phyloP scores from a whole-genome alignment of 768 basidiomycete genomes.

The Udeniomyces megalosporus region DNA sequence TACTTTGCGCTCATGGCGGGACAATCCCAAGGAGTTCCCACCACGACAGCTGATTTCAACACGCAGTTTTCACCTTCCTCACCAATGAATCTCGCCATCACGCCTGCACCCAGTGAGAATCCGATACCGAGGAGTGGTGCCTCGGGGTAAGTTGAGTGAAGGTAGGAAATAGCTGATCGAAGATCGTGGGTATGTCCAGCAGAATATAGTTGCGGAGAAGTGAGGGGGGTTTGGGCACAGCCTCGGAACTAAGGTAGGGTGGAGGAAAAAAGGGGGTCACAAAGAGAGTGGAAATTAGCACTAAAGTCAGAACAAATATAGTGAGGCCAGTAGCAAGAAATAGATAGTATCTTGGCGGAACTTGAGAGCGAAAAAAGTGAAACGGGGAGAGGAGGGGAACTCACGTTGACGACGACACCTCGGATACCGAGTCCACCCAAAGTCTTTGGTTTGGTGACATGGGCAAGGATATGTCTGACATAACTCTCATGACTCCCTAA shows the following conservation, averaged over 20 bases:
- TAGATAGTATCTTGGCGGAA: too few species aligned
- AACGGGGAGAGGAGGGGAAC: slow-evolving; percentile 25
- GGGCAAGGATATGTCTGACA: slow-evolving; percentile 62
- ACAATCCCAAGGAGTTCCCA: slow-evolving; percentile 15
- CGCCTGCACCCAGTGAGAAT: slow-evolving; percentile 86
- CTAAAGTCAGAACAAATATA: neutral
- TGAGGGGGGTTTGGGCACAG: slow-evolving; percentile 59
- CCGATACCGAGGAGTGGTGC: slow-evolving; percentile 75
- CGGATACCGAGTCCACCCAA: slow-evolving; percentile 77
- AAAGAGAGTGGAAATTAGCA: neutral
- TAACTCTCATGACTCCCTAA: slow-evolving; percentile 39
- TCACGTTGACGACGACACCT: slow-evolving; percentile 77
- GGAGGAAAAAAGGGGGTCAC: neutral
- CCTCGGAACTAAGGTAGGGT: slow-evolving; percentile 1
- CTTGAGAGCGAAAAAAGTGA: neutral
- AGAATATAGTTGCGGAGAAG: slow-evolving; percentile 62
- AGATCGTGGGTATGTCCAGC: slow-evolving; percentile 76
- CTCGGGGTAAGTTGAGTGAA: slow-evolving; percentile 52
- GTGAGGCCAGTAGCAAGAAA: neutral
- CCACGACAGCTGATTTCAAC: slow-evolving; percentile 9
- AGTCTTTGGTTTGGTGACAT: slow-evolving; percentile 49
- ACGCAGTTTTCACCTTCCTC: slow-evolving; percentile 43
- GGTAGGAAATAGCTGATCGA: slow-evolving; percentile 59
- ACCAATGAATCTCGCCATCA: slow-evolving; percentile 73
- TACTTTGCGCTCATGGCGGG: neutral